A percentile compares a stretch with the other conserved stretches of the same genome.
Evolutionary conservation across 805 yeast genomes (phyloP).

Genomic region (Teunomyces kruisii): DNA sequence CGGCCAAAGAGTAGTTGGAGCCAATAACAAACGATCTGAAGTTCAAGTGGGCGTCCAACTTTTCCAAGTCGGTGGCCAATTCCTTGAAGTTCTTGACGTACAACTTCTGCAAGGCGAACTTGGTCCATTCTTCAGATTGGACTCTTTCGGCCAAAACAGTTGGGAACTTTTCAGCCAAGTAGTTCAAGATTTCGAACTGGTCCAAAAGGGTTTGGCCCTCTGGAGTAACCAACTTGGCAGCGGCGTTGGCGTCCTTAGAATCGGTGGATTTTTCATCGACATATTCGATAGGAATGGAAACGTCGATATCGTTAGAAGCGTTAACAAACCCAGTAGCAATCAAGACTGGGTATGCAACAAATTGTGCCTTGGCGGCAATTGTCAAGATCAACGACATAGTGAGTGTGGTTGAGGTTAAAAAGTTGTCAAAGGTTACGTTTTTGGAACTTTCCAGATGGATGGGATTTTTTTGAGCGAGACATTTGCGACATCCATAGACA

Average conservation of each 20-base stretch:
- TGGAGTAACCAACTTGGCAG: conserved; percentile 42
- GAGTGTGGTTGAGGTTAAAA: background rate
- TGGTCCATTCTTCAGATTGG: conserved; percentile 58
- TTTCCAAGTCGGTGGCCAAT: conserved; percentile 72
- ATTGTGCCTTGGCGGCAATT: conserved; percentile 84
- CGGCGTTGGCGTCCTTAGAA: conserved; percentile 31
- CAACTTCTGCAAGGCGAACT: conserved; percentile 65
- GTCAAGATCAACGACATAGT: conserved; percentile 51
- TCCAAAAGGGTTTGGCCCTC: conserved; percentile 45
- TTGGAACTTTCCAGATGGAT: background rate
- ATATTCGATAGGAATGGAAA: conserved; percentile 58
- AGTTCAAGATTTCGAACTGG: conserved; percentile 46
- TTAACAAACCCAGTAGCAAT: conserved; percentile 79
- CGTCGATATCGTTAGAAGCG: conserved; percentile 35
- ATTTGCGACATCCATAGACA: background rate
- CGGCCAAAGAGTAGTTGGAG: conserved; percentile 68
- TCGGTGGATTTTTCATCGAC: conserved; percentile 65
- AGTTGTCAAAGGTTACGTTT: background rate
- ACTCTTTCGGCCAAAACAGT: conserved; percentile 26
- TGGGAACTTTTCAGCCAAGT: conserved; percentile 55
- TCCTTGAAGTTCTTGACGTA: conserved; percentile 86
- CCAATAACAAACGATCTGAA: conserved; percentile 79
- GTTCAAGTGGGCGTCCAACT: conserved; percentile 79
- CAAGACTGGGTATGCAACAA: conserved; percentile 74
- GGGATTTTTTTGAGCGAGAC: background rate